Evolutionary conservation across 1,139 yeast species (phyloP).

Genomic region (Zygoascus sp.): DNA sequence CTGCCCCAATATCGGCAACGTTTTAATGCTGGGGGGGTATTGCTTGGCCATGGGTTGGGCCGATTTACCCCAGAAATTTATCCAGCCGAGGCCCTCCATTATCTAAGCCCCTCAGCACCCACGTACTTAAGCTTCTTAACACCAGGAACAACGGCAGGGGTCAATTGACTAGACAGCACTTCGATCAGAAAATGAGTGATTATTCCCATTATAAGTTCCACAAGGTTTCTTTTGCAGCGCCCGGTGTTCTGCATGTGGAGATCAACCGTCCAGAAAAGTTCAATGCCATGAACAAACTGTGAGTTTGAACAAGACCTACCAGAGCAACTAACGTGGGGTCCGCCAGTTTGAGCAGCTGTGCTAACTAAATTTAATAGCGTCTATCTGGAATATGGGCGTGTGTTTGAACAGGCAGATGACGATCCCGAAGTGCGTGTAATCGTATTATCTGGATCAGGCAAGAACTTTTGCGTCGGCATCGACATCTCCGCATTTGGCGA

Average conservation of each 20-base stretch:
- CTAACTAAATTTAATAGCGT: conserved; percentile 26
- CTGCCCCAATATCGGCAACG: no score
- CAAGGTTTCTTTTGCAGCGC: conserved; percentile 25
- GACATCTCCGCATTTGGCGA: conserved; percentile 39
- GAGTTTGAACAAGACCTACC: conserved; percentile 18
- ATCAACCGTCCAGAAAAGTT: conserved; percentile 59
- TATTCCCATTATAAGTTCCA: conserved; percentile 19
- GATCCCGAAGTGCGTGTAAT: conserved; percentile 49
- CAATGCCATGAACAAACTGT: conserved; percentile 54
- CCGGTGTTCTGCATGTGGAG: conserved; percentile 55
- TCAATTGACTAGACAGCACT: neutral
- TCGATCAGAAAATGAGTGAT: neutral
- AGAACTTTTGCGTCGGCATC: conserved; percentile 62
- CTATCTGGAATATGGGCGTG: conserved; percentile 53
- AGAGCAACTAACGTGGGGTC: no score
- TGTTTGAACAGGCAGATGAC: conserved; percentile 46
- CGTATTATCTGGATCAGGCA: conserved; percentile 54
- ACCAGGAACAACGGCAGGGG: no score
- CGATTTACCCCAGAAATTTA: no score
- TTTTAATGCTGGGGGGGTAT: no score
- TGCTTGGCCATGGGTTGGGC: no score
- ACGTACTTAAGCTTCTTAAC: no score
- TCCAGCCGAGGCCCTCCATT: no score
- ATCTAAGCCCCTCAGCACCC: no score
- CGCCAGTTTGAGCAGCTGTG: no score